Base-by-base conservation (phyloP, 78 protist species). In the Dictyostelium intermedium region DNA sequence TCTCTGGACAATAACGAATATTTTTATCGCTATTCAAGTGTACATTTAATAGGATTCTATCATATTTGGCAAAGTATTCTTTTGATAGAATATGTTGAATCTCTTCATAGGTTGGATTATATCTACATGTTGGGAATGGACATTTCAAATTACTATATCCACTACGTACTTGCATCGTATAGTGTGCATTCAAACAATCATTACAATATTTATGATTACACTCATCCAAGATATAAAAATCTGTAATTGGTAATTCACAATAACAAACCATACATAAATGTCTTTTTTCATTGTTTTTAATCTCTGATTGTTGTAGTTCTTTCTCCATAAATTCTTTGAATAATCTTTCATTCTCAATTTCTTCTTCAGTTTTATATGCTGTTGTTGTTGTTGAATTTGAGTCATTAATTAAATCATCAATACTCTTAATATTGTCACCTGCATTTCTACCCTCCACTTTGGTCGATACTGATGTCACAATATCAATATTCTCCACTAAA, bases 141-240 rank as follows among this genome's bases (percentile, higher is more conserved):
- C 94, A 89, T 70, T 89, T 89, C 4, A 89, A 16, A 13, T 79
- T 8, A 25, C 82, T 20, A 27, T 63, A 89, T 10, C 94, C 66
- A 30, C 45, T n/a, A 10, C 77, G 43, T 14, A 89, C 20, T 47
- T 89, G 94, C 7, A 8, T 9, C 69, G 53, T 18, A 35, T 56
- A 56, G 27, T 89, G 85, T 3, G 23, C 27, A 3, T 6, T 56
- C 9, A 89, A 23, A 80, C 94, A 89, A 2, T 32, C 70, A 61
- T 2, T 45, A 69, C 94, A 89, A 35, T 79, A 89, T 47, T 76
- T 83, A 70, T 89, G 94, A 27, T 89, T 76, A 69, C 94, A 89
- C 32, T 89, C 94, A 80, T 89, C 94, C 23, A 89, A 14, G 6
- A 89, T 89, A 70, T 89, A 89, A 43, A 89, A 89, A 18, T 89